A percentile compares a stretch with the other conserved stretches of the same genome.
Evolutionary conservation across 768 basidiomycete genomes (phyloP).

Genomic region (Hebeloma cylindrosporum): DNA sequence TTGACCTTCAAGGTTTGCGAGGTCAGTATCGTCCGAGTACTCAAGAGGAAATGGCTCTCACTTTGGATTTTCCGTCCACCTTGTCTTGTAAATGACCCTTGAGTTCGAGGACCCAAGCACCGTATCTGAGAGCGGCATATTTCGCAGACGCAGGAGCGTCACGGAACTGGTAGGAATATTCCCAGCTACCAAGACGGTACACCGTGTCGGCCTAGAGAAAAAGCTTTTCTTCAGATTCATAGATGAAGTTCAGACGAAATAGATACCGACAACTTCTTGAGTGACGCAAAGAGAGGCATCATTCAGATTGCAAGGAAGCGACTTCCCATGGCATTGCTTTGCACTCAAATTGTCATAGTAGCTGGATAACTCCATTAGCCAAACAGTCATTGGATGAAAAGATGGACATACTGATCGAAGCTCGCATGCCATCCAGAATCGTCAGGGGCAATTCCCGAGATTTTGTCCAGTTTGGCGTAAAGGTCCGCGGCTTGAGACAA

Average conservation of each 20-base stretch:
- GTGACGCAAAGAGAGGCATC: conserved; percentile 44
- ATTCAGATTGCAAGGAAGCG: conserved; percentile 45
- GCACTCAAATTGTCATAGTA: conserved; percentile 55
- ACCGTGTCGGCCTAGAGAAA: conserved; percentile 44
- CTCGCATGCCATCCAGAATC: conserved; percentile 51
- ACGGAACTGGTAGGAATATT: conserved; percentile 53
- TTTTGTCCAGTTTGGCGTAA: conserved; percentile 41
- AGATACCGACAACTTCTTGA: conserved; percentile 36
- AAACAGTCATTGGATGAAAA: not conserved
- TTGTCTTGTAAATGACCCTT: conserved; percentile 39
- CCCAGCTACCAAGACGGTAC: conserved; percentile 59
- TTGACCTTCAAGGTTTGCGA: conserved; percentile 26
- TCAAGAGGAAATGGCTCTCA: conserved; percentile 9
- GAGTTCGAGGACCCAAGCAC: conserved; percentile 48
- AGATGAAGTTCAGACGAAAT: not conserved
- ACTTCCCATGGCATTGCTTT: conserved; percentile 48
- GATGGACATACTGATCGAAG: conserved; percentile 47
- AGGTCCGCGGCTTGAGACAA: conserved; percentile 36
- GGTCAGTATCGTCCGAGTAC: too few species aligned
- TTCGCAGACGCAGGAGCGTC: conserved; percentile 44
- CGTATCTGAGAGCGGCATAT: conserved; percentile 45
- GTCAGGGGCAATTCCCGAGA: conserved; percentile 39
- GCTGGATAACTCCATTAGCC: conserved; percentile 23
- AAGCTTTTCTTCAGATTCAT: not conserved
- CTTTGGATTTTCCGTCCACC: conserved; percentile 36